phyloP scores from a whole-genome alignment of 2,329 filamentous ascomycete species.

The Dactylella cylindrospora region DNA sequence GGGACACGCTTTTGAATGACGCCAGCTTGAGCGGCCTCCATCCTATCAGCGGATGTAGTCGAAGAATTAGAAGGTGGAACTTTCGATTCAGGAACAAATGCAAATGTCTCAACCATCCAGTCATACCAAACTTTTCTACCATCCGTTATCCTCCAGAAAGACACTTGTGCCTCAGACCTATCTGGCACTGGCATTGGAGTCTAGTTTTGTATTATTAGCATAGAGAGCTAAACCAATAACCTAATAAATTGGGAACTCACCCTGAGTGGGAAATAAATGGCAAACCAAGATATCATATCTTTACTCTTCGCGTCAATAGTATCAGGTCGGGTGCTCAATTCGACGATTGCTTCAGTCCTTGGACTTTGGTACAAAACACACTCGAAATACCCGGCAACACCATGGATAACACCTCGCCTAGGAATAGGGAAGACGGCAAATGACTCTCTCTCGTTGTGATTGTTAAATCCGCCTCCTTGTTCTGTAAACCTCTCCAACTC shows the following conservation, averaged over 20 bases:
- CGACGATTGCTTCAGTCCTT: constrained; percentile 62
- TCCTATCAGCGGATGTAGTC: constrained; percentile 11
- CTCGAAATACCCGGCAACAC: constrained; percentile 92
- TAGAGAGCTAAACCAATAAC: background rate
- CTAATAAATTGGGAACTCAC: constrained; percentile 56
- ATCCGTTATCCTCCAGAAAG: constrained; percentile 95
- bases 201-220: constrained; percentile 55
- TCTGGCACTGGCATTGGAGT: constrained; percentile 82
- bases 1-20: constrained; percentile 33
- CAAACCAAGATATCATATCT: constrained; percentile 99
- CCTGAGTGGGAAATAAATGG: constrained; percentile 95
- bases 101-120: constrained; percentile 83
- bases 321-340: constrained; percentile 89
- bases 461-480: constrained; percentile 75
- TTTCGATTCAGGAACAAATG: constrained; percentile 5
- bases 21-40: background rate
- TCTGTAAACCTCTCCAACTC: constrained; percentile 60
- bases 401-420: constrained; percentile 81
- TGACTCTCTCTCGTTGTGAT: constrained; percentile 83
- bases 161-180: constrained; percentile 80
- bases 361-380: constrained; percentile 76
- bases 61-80: constrained; percentile 49
- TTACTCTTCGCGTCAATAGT: constrained; percentile 89
- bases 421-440: constrained; percentile 75
- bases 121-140: constrained; percentile 98